Conservation (phyloP, 2,329 filamentous ascomycete genomes). For the Thelonectria discophora region DNA sequence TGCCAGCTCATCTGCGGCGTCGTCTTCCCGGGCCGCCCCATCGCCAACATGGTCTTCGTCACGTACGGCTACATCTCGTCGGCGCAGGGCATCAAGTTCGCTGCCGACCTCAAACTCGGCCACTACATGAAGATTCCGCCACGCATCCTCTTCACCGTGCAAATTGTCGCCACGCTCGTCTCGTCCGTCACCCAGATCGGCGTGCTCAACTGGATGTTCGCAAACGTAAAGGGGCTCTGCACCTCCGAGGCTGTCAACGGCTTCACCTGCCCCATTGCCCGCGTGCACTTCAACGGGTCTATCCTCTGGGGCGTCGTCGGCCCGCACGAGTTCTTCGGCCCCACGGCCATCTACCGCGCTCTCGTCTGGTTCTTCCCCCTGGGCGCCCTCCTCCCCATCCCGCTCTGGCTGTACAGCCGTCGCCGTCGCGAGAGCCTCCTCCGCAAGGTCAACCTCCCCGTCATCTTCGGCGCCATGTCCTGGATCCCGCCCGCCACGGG, state of each 20-base stretch:
- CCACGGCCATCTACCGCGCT: conserved; percentile 75
- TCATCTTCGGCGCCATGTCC: conserved; percentile 81
- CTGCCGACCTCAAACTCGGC: conserved; percentile 85
- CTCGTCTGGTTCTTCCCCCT: conserved; percentile 85
- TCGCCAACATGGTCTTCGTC: conserved; percentile 93
- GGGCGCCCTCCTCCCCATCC: conserved; percentile 77
- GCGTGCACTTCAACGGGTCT: conserved; percentile 89
- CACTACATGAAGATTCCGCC: conserved; percentile 91
- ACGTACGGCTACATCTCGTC: conserved; percentile 92
- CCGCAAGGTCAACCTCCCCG: conserved; percentile 81
- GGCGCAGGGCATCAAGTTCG: conserved; percentile 89
- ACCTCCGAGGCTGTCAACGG: conserved; percentile 83
- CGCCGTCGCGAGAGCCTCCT: conserved; percentile 68
- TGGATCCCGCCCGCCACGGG: conserved; percentile 91
- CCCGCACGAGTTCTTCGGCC: conserved; percentile 82
- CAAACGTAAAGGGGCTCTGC: conserved; percentile 78
- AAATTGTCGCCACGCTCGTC: conserved; percentile 78
- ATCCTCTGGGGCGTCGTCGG: conserved; percentile 92
- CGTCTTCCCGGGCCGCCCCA: conserved; percentile 83
- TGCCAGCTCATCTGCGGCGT: conserved; percentile 86
- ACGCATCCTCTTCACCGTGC: conserved; percentile 79
- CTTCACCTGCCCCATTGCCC: conserved; percentile 86
- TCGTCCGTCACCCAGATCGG: conserved; percentile 83
- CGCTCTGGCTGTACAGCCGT: conserved; percentile 76
- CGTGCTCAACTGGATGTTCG: conserved; percentile 91